These are phyloP conservation scores for Calvatia gigantea DNA, from an alignment of 768 basidiomycete genomes.

Conservation along the genomic window DNA sequence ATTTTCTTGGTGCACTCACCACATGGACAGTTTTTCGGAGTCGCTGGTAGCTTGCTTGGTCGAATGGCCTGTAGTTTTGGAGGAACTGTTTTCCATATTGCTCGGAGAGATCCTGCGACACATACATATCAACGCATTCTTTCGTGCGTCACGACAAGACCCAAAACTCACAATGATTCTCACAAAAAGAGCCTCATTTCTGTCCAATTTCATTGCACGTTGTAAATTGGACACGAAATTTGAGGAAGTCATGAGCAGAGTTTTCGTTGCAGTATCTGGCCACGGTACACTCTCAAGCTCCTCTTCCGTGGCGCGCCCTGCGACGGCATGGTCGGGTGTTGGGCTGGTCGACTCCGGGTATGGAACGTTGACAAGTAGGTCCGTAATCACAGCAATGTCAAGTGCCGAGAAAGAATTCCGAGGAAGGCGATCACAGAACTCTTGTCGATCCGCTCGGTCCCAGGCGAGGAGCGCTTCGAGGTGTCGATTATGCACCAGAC, in stretches of 20 bases:
- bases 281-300: background rate
- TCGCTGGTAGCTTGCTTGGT: background rate
- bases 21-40: background rate
- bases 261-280: background rate
- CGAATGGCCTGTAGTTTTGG: background rate
- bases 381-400: background rate
- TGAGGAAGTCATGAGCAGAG: background rate
- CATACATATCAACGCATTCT: background rate
- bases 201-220: background rate
- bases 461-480: slow-evolving; percentile 12
- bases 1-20: background rate
- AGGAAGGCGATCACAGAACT: slow-evolving; percentile 11
- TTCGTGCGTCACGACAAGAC: background rate
- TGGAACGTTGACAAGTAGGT: background rate
- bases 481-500: slow-evolving; percentile 14
- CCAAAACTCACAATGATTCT: background rate
- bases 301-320: background rate
- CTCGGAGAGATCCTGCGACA: background rate
- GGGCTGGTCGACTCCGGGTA: background rate
- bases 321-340: background rate
- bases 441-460: background rate
- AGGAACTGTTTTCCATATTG: background rate
- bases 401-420: background rate
- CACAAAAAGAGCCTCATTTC: background rate
- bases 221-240: background rate